Base-by-base conservation (phyloP, 2,329 filamentous ascomycete species). In the Xylariaceae sp. region DNA sequence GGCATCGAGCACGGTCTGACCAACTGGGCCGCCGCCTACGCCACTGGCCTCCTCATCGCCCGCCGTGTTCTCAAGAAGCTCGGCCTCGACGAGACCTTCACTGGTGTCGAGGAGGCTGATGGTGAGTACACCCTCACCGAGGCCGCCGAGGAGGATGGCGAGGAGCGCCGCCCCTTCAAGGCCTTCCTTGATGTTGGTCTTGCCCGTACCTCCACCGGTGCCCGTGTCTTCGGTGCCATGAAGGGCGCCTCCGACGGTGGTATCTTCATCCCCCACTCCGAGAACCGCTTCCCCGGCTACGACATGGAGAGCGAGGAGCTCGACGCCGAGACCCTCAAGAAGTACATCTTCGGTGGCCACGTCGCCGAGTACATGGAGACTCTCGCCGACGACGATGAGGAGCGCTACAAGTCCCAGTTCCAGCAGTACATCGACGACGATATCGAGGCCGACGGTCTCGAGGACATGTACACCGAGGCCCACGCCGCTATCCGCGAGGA, bases 291-390 rank as follows among this genome's bases (percentile, higher is more conserved):
- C 90, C 94, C 94, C 68, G 94, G 94, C 68, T 99, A 80, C 86
- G 94, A 99, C 74, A 89, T 96, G 31, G 94, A 99, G 82, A 77
- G 79, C 75, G 91, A 99, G 87, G 92, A 97, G 84, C 89, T 99
- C 68, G 94, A 99, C 68, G 83, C 90, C 68, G 94, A 99, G 75
- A 87, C 84, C 63, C 89, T 99, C 72, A 90, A 92, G 83, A 95
- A 91, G 82, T 99, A 99, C 87, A 99, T 99, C 83, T 92, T 89
- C 76, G 94, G 83, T 71, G 92, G 94, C 57, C 94, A 99, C 85
- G 89, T 99, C 61, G 91, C 92, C 65, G 94, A 99, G 85, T 99
- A 99, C 86, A 99, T 99, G 94, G 94, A 99, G 87, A 94, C 87
- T 53, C 89, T 99, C 61, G 94, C 94, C 77, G 94, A 99, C 68